Base-by-base conservation (phyloP, 805 yeast species). In the Zygoascus biomembranicola region DNA sequence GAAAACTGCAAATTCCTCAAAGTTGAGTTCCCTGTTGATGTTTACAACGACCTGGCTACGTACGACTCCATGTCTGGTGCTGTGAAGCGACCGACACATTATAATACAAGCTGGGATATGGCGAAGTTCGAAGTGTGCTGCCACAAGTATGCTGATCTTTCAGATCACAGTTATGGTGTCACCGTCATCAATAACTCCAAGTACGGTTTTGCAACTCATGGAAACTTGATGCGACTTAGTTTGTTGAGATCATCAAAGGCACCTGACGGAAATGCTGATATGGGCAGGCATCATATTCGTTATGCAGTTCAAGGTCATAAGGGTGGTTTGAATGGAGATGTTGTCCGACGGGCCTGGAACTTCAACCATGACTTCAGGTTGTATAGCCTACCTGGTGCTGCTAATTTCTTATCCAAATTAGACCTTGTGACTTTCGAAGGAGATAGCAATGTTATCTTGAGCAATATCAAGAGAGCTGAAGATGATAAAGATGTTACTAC, bases 51-150 rank as follows among this genome's bases (percentile, higher is more conserved):
- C 8, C 76, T 64, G 52, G 95, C 94, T 2, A 79, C 79, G 55
- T 87, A 83, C 65, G 95, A 87, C 64, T 85, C 95, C 2, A 95
- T 87, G 66, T 87, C 83, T 66, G 95, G 95, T 52, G 69, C 85
- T 45, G 87, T 92, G 1, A 80, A 77, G 60, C 78, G 95, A 64
- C 89, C 95, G 51, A 87, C 95, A 0, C 95, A 86, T 67, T 87
- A 74, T 69, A 87, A 87, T 63, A 87, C 95, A 0, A 73, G 84
- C 0, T 87, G 94, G 94, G 95, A 87, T 63, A 80, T 82, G 47
- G 95, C 95, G 47, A 86, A 85, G 65, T 87, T 87, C 67, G 95
- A 87, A 67, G 90, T 85, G 13, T 85, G 94, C 62, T 85, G 83
- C 65, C 95, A 87, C 65, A 87, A 68, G 90, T 85, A 16, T 84